These are phyloP conservation scores for Metschnikowia matae DNA, from an alignment of 805 yeast genomes.

Conservation along the genomic window DNA sequence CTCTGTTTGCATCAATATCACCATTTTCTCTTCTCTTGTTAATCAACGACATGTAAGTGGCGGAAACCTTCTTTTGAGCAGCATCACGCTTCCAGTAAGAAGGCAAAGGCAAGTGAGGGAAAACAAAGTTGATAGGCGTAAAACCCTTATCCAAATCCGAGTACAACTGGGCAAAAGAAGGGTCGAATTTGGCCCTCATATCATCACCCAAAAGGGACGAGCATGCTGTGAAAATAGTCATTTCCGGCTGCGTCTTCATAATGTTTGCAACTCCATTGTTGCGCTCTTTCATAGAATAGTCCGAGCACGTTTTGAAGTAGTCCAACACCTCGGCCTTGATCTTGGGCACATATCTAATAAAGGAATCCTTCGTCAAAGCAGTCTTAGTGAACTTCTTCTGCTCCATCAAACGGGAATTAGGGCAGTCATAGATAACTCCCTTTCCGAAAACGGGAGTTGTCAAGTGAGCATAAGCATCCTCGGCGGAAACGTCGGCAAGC, in stretches of 20 bases:
- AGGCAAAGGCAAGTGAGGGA: conserved; percentile 89
- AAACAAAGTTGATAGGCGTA: conserved; percentile 92
- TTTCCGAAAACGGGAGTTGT: conserved; percentile 99
- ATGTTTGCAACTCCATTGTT: conserved; percentile 56
- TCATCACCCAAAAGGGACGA: conserved; percentile 89
- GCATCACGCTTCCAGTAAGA: conserved; percentile 78
- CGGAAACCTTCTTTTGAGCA: conserved; percentile 80
- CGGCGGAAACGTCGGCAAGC: conserved; percentile 87
- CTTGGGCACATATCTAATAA: conserved; percentile 80
- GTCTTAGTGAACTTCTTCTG: conserved; percentile 95
- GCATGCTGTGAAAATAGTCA: conserved; percentile 95
- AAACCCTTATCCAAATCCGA: conserved; percentile 95
- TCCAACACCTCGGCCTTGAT: conserved; percentile 72
- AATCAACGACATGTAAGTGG: conserved; percentile 78
- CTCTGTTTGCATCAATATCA: conserved; percentile 74
- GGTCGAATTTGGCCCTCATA: conserved; percentile 76
- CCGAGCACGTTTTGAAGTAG: conserved; percentile 54
- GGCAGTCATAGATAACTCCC: conserved; percentile 96
- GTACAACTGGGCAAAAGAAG: conserved; percentile 79
- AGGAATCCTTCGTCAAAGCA: conserved; percentile 82
- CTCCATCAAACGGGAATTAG: conserved; percentile 92
- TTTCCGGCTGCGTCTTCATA: conserved; percentile 84
- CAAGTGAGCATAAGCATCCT: conserved; percentile 90
- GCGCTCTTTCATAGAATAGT: conserved; percentile 40
- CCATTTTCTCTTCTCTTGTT: conserved; percentile 66